phyloP scores from a whole-genome alignment of 192 early-diverging fungal genomes.

The Backusella tarrabulga region DNA sequence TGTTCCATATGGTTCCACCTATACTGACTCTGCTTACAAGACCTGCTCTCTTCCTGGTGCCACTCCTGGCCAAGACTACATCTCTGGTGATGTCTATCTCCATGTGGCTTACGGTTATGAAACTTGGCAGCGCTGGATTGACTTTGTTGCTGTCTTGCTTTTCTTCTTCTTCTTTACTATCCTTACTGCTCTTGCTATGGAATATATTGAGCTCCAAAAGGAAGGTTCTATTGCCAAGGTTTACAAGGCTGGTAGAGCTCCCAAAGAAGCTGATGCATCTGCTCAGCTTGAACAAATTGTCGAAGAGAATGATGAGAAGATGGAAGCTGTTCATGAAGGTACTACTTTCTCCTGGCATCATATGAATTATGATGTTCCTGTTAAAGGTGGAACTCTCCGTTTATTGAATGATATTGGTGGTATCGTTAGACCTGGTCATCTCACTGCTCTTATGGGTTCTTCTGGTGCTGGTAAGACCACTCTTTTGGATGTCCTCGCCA shows the following conservation, averaged over 20 bases:
- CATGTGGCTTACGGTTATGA: conserved; percentile 48
- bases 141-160: conserved; percentile 45
- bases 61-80: conserved; percentile 41
- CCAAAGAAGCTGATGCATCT: neutral
- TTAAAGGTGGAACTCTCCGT: conserved; percentile 47
- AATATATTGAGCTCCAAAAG: conserved; percentile 63
- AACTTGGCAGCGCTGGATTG: conserved; percentile 48
- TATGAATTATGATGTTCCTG: conserved; percentile 54
- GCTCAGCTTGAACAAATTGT: conserved; percentile 1
- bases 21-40: conserved; percentile 45
- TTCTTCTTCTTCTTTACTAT: conserved; percentile 43
- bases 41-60: conserved; percentile 60
- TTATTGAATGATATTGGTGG: conserved; percentile 67
- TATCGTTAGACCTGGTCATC: conserved; percentile 69
- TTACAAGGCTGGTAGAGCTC: conserved; percentile 43
- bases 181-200: conserved; percentile 50
- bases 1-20: conserved; percentile 51
- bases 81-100: conserved; percentile 55
- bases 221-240: conserved; percentile 52
- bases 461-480: conserved; percentile 79
- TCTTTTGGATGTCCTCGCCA: conserved; percentile 69
- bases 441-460: conserved; percentile 84
- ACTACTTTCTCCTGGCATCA: conserved; percentile 68
- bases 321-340: conserved; percentile 46
- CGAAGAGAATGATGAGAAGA: conserved; percentile 24